Evolutionary conservation across 139 green algal genomes (phyloP).

Genomic region (Coccomyxa sp.): DNA sequence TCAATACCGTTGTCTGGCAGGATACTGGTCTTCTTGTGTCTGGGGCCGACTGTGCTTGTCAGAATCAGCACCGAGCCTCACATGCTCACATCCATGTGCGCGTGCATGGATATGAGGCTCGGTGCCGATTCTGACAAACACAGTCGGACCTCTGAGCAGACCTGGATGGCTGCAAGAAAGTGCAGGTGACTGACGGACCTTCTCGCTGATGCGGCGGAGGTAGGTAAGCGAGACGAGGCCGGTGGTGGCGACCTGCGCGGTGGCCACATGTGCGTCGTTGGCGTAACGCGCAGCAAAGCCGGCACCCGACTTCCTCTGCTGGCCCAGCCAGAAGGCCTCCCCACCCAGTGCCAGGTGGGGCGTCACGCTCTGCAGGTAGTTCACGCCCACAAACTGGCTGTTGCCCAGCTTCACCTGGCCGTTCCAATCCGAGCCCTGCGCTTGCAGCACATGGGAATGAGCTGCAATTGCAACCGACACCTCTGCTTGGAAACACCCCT

Average conservation of each 20-base stretch:
- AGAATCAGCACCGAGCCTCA: too few species aligned
- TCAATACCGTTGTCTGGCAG: too few species aligned
- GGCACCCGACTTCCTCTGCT: conserved; percentile 69
- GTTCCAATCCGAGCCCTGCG: conserved; percentile 89
- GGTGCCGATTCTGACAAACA: too few species aligned
- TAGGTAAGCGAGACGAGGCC: conserved; percentile 90
- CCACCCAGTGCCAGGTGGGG: conserved; percentile 67
- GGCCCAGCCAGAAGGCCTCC: conserved; percentile 92
- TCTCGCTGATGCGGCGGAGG: conserved; percentile 86
- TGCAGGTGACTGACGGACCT: conserved; percentile 41
- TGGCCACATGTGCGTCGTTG: conserved; percentile 61
- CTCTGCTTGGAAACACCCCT: too few species aligned
- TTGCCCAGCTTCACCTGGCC: conserved; percentile 93
- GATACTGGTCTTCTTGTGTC: too few species aligned
- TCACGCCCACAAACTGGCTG: conserved; percentile 84
- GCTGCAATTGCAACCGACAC: too few species aligned
- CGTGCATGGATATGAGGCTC: too few species aligned
- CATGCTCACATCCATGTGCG: too few species aligned
- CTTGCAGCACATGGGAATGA: not conserved
- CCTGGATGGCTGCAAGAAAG: too few species aligned
- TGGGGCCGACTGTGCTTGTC: too few species aligned
- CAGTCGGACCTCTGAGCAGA: too few species aligned
- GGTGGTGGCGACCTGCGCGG: conserved; percentile 87
- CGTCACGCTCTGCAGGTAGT: conserved; percentile 96
- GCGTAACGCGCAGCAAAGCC: conserved; percentile 69